Evolutionary conservation across 768 basidiomycete genomes (phyloP), one percentile per base, ranked within the genome.

Genomic region (Panus rudis): DNA sequence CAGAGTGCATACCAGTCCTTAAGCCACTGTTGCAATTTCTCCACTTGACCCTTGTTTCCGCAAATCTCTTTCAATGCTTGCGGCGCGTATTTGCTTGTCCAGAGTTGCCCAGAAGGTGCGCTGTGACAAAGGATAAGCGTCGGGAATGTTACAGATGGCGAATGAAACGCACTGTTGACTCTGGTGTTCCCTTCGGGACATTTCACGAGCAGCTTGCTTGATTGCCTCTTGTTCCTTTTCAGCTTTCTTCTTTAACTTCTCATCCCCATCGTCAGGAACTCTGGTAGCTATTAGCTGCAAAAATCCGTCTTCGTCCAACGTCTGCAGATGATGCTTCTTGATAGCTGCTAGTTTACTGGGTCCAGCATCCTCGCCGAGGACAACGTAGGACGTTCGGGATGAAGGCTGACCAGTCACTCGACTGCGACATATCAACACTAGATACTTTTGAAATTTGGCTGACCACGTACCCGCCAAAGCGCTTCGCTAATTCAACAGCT

Each of bases 61-160:
- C 93, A 97, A 14, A 99, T 77, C 44, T 99, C 92, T 53, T 88
- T 92, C 43, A 92, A 51, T 2, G 72, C 74, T 50, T 82, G 79
- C 1, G 96, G 96, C 0, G 96, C 94, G 59, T 99, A 99, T 8
- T 92, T 81, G 24, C 83, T 84, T 28, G 96, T 97, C 96, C 96
- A 98, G 1, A 98, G 70, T 59, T 94, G 91, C 3, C 73, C 71
- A 1, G 12, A 49, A 38, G 6, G 46, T 52, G 12, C 16, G 2
- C 21, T 23, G 16, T 23, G 2, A 8, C 4, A 23, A 23, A 31
- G 37, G 22, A 25, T 25, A 20, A 13, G 14, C 23, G 16, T 13
- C 22, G 27, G 6, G 26, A 21, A 24, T 14, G 11, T 39, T 8
- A 40, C 27, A 10, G 5, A 19, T 8, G 23, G 30, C 42, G 22